Percentiles rank a stretch among this genome's conserved stretches.
Evolutionary conservation across 2,329 filamentous ascomycete genomes (phyloP).

Genomic region (Epichloe typhina): DNA sequence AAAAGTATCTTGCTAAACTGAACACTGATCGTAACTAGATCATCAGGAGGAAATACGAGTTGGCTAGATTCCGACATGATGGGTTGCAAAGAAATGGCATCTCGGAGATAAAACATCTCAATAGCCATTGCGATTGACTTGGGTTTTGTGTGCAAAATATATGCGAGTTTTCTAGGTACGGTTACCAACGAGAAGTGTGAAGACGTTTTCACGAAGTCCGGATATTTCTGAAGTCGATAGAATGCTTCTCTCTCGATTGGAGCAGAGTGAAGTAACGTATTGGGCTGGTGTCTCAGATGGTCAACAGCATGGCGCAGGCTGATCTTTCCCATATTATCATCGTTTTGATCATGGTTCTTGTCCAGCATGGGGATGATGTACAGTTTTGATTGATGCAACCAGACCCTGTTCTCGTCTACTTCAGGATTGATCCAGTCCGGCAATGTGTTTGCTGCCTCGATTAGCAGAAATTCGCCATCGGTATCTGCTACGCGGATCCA

Average conservation of each 20-base stretch:
- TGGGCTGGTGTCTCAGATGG: conserved; percentile 42
- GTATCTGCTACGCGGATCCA: conserved; percentile 79
- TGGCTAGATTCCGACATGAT: conserved; percentile 41
- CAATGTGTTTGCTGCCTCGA: conserved; percentile 80
- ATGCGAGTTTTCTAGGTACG: conserved; percentile 71
- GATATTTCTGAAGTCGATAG: conserved; percentile 75
- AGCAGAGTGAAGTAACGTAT: conserved; percentile 53
- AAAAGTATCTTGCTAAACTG: conserved; percentile 82
- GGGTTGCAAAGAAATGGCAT: conserved; percentile 61
- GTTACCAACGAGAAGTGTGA: conserved; percentile 63
- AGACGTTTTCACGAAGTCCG: conserved; percentile 56
- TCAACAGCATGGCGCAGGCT: conserved; percentile 49
- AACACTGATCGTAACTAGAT: conserved; percentile 67
- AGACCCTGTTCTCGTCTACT: conserved; percentile 74
- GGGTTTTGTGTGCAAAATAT: conserved; percentile 62
- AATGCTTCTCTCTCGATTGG: conserved; percentile 82
- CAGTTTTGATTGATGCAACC: conserved; percentile 70
- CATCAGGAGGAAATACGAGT: conserved; percentile 58
- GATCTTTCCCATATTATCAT: conserved; percentile 24
- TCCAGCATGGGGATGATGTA: conserved; percentile 50
- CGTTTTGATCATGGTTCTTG: conserved; percentile 15
- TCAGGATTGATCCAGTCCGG: conserved; percentile 89
- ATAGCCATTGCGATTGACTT: conserved; percentile 69
- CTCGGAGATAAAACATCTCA: conserved; percentile 85
- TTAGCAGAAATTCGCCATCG: conserved; percentile 89